Evolutionary conservation across 2,329 filamentous ascomycete genomes (phyloP).

Genomic region (Ceratocystis variospora): DNA sequence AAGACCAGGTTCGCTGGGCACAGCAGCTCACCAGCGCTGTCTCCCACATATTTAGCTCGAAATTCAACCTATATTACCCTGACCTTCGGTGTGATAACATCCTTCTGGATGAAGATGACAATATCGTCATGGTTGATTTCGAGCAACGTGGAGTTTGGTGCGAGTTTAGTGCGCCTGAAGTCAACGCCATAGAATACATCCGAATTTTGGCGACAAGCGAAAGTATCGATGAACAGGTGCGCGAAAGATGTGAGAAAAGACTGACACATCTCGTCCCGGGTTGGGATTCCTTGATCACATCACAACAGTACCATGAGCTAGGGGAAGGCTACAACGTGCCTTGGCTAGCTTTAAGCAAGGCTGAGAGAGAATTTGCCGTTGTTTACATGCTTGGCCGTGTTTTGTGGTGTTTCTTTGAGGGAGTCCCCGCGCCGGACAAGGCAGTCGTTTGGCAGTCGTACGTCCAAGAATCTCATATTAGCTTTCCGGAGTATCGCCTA

Average conservation of each 20-base stretch:
- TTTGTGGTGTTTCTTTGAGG: conserved; percentile 50
- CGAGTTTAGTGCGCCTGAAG: conserved; percentile 46
- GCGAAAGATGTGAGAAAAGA: conserved; percentile 30
- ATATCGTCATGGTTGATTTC: conserved; percentile 46
- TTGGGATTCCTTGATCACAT: conserved; percentile 31
- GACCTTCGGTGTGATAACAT: conserved; percentile 48
- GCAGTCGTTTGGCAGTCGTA: conserved; percentile 47
- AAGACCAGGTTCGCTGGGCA: conserved; percentile 40
- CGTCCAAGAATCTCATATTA: conserved; percentile 39
- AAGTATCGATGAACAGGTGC: conserved; percentile 30
- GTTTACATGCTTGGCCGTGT: conserved; percentile 50
- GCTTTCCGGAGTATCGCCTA: conserved; percentile 39
- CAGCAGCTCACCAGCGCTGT: conserved; percentile 39
- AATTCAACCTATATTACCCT: conserved; percentile 36
- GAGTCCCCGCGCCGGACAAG: conserved; percentile 42
- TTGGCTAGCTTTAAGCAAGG: conserved; percentile 39
- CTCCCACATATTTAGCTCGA: conserved; percentile 26
- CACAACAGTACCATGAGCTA: conserved; percentile 36
- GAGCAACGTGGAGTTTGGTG: conserved; percentile 51
- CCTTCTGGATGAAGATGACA: conserved; percentile 34
- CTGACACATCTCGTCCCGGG: conserved; percentile 34
- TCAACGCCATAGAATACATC: conserved; percentile 45
- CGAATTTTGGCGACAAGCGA: conserved; percentile 40
- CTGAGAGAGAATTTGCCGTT: conserved; percentile 43
- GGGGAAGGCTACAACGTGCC: conserved; percentile 40